Conservation (phyloP, 176 grass and related monocot genomes). For the Olyra latifolia region DNA sequence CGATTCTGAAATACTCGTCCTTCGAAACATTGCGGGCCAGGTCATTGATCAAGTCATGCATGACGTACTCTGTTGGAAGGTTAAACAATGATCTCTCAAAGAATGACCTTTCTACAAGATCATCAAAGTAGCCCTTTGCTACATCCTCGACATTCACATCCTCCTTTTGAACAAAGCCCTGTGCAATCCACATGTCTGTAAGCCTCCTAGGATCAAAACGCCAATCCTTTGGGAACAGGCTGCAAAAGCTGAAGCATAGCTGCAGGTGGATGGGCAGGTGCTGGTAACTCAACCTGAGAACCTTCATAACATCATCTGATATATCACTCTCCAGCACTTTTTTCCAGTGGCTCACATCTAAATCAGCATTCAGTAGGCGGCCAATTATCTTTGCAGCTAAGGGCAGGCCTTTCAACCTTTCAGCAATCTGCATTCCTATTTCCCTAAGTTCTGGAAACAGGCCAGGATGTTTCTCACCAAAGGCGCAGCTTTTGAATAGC, state of each 20-base stretch:
- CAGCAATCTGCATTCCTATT: conserved; percentile 48
- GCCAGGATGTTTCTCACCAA: conserved; percentile 37
- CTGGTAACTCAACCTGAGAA: conserved; percentile 63
- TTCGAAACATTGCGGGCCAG: conserved; percentile 51
- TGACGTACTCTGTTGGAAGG: conserved; percentile 34
- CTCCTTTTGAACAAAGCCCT: conserved; percentile 54
- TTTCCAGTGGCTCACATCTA: conserved; percentile 47
- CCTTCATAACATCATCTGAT: conserved; percentile 62
- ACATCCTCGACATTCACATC: conserved; percentile 38
- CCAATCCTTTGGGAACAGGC: conserved; percentile 58
- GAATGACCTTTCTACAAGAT: conserved; percentile 63
- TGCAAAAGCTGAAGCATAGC: conserved; percentile 65
- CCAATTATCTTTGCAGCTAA: conserved; percentile 61
- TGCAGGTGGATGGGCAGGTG: conserved; percentile 54
- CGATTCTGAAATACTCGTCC: conserved; percentile 49
- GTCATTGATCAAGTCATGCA: conserved; percentile 67
- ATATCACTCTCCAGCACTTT: conserved; percentile 53
- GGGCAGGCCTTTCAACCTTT: conserved; percentile 57
- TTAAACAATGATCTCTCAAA: conserved; percentile 32
- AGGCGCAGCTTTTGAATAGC: conserved; percentile 43
- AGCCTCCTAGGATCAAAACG: conserved; percentile 39
- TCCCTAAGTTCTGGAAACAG: conserved; percentile 42
- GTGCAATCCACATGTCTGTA: conserved; percentile 67
- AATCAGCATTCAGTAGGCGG: conserved; percentile 43
- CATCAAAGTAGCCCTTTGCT: conserved; percentile 39